These are phyloP conservation scores for Lentinus polychrous DNA, from an alignment of 1,284 basidiomycete species.

Conservation along the genomic window DNA sequence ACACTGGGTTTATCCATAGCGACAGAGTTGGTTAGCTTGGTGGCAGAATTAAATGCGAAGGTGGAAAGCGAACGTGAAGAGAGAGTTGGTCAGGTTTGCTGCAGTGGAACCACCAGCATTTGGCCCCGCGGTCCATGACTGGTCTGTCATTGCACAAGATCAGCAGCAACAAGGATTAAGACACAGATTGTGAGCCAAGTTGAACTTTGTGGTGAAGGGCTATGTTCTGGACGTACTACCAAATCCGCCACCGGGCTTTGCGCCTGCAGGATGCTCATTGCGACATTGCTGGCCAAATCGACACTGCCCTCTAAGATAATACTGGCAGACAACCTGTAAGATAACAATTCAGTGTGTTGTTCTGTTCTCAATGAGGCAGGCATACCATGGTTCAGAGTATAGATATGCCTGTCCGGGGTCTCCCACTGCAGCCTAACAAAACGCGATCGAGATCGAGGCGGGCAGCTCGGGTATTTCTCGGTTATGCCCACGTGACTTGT, in stretches of 20 bases:
- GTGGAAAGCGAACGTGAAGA: constrained; percentile 37
- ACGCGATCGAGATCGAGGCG: too few species aligned
- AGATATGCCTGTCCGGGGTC: too few species aligned
- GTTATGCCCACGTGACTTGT: too few species aligned
- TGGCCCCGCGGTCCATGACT: constrained; percentile 33
- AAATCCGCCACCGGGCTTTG: constrained; percentile 25
- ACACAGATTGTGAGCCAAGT: constrained; percentile 22
- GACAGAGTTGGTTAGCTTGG: constrained; percentile 12
- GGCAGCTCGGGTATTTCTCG: too few species aligned
- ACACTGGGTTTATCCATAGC: constrained; percentile 30
- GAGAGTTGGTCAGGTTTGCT: constrained; percentile 18
- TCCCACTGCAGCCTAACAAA: too few species aligned
- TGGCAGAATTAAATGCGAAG: constrained; percentile 4
- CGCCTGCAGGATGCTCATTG: constrained; percentile 54
- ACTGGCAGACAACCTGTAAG: constrained; percentile 45
- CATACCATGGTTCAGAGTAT: too few species aligned
- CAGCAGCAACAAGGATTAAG: background rate
- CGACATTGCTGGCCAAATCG: constrained; percentile 62
- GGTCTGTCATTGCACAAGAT: constrained; percentile 25
- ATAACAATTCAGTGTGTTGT: too few species aligned
- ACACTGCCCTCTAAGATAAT: constrained; percentile 61
- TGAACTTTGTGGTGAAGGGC: constrained; percentile 3
- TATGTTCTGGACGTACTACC: constrained; percentile 29
- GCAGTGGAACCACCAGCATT: constrained; percentile 14
- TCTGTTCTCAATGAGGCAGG: too few species aligned